Conservation (phyloP, 768 basidiomycete genomes). For the Vararia minispora region DNA sequence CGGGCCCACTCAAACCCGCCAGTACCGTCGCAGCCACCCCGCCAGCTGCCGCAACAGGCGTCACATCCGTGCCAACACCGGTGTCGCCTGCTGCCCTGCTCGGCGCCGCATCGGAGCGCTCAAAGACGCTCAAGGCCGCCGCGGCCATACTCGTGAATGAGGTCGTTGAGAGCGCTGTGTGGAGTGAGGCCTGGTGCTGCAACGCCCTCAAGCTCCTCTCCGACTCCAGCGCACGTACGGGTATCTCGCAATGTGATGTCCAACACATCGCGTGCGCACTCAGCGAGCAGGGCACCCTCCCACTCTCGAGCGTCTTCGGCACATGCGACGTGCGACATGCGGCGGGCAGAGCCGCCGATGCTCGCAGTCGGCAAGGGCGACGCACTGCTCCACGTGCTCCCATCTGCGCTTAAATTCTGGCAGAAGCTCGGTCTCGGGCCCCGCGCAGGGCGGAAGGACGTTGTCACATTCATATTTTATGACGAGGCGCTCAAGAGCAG, state of each 20-base stretch:
- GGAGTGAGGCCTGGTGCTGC: slow-evolving; percentile 57
- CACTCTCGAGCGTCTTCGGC: slow-evolving; percentile 32
- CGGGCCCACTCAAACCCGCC: slow-evolving; percentile 48
- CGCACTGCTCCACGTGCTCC: slow-evolving; percentile 54
- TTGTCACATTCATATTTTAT: slow-evolving; percentile 56
- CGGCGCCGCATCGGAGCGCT: slow-evolving; percentile 52
- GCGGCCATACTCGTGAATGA: slow-evolving; percentile 55
- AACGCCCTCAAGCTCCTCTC: slow-evolving; percentile 15
- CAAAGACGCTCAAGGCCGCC: slow-evolving; percentile 55
- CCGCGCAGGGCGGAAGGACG: slow-evolving; percentile 57
- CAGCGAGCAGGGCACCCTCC: slow-evolving; percentile 31
- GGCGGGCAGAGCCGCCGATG: slow-evolving; percentile 45
- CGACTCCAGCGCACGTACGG: slow-evolving; percentile 18
- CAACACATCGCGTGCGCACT: slow-evolving; percentile 32
- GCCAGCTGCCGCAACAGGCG: slow-evolving; percentile 25
- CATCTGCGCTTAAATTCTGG: slow-evolving; percentile 74
- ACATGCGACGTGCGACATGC: slow-evolving; percentile 36
- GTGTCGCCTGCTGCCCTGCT: slow-evolving; percentile 71
- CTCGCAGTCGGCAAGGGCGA: slow-evolving; percentile 59
- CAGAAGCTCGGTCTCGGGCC: slow-evolving; percentile 73
- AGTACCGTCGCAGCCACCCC: slow-evolving; percentile 41
- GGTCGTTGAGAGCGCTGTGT: slow-evolving; percentile 60
- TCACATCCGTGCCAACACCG: slow-evolving; percentile 63
- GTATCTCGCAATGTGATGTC: slow-evolving; percentile 53
- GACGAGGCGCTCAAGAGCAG: slow-evolving; percentile 47